These are phyloP conservation scores for Cordyceps javanica DNA, from an alignment of 2,329 filamentous ascomycete genomes.

Conservation along the genomic window DNA sequence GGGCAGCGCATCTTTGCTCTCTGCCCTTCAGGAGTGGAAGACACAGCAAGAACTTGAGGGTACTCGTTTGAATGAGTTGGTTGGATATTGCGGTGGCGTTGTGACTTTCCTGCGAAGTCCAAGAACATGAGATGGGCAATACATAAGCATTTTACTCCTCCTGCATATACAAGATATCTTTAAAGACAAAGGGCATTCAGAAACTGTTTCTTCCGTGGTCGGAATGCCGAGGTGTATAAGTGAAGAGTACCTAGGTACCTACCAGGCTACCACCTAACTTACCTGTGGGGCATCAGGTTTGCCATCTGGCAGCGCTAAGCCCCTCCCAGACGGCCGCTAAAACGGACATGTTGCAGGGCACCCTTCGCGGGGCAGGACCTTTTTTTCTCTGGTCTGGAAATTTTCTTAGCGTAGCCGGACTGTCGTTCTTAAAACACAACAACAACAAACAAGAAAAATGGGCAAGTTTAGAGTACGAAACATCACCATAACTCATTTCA, in stretches of 20 bases:
- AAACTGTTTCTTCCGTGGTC: neutral
- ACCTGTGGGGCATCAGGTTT: neutral
- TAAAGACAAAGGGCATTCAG: too few relatives aligned
- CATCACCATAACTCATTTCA: neutral
- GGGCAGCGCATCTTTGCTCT: constrained; percentile 47
- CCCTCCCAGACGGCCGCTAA: neutral
- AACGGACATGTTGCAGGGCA: neutral
- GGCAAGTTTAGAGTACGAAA: constrained; percentile 12
- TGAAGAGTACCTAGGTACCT: neutral
- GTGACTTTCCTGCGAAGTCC: constrained; percentile 70
- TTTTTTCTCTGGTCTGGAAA: constrained; percentile 6
- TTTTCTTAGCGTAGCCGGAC: constrained; percentile 2
- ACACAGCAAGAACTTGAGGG: constrained; percentile 65
- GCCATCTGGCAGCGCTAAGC: neutral
- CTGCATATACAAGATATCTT: constrained; percentile 5
- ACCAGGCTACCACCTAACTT: too few relatives aligned
- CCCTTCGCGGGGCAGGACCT: constrained; percentile 6
- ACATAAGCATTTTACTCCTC: neutral
- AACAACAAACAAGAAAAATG: constrained; percentile 2
- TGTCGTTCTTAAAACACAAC: neutral
- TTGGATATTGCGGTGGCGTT: constrained; percentile 84
- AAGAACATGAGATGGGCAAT: constrained; percentile 33
- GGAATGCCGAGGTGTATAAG: neutral
- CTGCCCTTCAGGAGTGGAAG: constrained; percentile 63
- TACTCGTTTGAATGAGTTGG: constrained; percentile 64